These are phyloP conservation scores for Fusarium pininemorale DNA, from an alignment of 2,329 filamentous ascomycete genomes.

Conservation along the genomic window DNA sequence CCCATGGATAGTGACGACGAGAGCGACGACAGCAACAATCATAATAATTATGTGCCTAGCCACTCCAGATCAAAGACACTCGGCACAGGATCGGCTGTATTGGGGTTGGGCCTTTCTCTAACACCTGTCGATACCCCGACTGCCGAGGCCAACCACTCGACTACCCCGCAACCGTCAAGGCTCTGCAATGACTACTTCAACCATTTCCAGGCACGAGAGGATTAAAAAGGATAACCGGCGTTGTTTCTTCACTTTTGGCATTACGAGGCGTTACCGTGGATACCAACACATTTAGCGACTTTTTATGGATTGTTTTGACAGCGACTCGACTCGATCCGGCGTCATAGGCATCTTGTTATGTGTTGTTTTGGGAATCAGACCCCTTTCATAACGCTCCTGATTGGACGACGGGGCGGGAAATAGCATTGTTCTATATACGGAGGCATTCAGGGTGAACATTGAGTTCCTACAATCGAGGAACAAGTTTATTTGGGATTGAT, in stretches of 20 bases:
- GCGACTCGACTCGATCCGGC: constrained; percentile 37
- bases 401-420: background rate
- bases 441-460: background rate
- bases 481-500: constrained; percentile 17
- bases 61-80: constrained; percentile 51
- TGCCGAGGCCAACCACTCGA: constrained; percentile 13
- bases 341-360: constrained; percentile 26
- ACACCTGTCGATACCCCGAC: constrained; percentile 41
- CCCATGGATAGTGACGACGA: constrained; percentile 45
- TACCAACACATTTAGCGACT: constrained; percentile 37
- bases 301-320: constrained; percentile 19
- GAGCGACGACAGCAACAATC: constrained; percentile 34
- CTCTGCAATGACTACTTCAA: constrained; percentile 39
- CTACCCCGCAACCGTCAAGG: constrained; percentile 33
- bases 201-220: constrained; percentile 32
- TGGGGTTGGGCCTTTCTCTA: constrained; percentile 40
- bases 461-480: constrained; percentile 12
- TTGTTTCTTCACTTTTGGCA: constrained; percentile 30
- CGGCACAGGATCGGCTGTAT: constrained; percentile 31
- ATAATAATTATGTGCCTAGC: constrained; percentile 41
- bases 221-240: constrained; percentile 29
- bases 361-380: constrained; percentile 22
- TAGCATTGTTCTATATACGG: constrained; percentile 28
- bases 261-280: constrained; percentile 35
- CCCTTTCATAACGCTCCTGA: constrained; percentile 13